Base-by-base conservation (phyloP, 106 monocot genomes). In the Dendrobium chrysotoxum region DNA sequence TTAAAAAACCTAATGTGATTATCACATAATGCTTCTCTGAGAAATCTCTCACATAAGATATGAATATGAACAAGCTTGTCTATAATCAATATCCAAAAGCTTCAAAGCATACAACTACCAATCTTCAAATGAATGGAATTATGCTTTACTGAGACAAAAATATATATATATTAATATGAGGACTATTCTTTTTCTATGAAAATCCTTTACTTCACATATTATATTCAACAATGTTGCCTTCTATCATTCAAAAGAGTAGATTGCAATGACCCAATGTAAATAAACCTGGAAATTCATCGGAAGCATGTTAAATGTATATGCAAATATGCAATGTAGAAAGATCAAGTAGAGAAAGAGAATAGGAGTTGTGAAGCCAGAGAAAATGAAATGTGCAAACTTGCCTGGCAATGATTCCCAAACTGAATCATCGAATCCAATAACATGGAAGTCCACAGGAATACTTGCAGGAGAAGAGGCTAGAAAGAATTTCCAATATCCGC, bases 401-500 rank as follows among this genome's bases (percentile, higher is more conserved):
- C 97, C 97, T 89, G 97, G 92, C 82, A 98, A 86, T 82, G 82
- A 65, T 57, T 82, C 76, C 97, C 97, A 98, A 72, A 72, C 42
- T 70, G 94, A 92, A 88, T 98, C 97, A 86, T 94, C 88, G 85
- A 91, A 98, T 40, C 40, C 30, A 41, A 1, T 78, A 46, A 88
- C 89, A 88, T 85, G 81, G 79, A 98, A 94, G 45, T 84, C 84
- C 15, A n/a, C 66, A 72, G 94, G 97, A 83, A 88, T 82, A 80
- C 28, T 80, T 86, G 65, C 84, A 82, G 92, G 91, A 83, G 82
- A 75, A 61, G 89, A 30, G 1, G 92, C 82, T 77, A 98, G 82
- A 87, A 84, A 45, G 80, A 98, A 98, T 50, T 92, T 94, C 97
- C 97, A 98, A 57, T 88, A 81, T 38, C 97, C 97, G 83, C 92